Evolutionary conservation across 257 asterid species (phyloP).

Genomic region (Ehretia macrophylla): DNA sequence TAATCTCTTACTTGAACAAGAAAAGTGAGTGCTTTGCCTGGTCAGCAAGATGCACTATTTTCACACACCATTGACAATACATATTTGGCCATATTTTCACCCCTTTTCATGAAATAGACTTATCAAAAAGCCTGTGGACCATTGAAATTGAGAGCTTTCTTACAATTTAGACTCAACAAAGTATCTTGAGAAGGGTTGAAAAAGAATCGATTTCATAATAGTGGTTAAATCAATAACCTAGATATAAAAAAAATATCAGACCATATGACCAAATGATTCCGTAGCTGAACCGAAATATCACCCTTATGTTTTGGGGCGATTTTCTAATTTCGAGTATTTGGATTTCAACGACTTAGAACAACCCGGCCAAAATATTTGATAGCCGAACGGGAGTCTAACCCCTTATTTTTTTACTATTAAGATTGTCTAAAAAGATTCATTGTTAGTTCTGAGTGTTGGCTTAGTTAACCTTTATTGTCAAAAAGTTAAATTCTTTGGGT

Average conservation of each 20-base stretch:
- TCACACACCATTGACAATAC: slow-evolving; percentile 37
- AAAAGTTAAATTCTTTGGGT: slow-evolving; percentile 24
- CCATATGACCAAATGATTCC: no score
- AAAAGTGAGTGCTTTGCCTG: slow-evolving; percentile 39
- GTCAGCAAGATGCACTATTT: slow-evolving; percentile 53
- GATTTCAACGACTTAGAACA: no score
- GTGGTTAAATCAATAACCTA: no score
- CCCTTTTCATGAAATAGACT: slow-evolving; percentile 50
- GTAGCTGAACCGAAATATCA: no score
- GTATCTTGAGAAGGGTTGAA: slow-evolving; percentile 28
- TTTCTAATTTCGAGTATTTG: no score
- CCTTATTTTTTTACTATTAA: not conserved
- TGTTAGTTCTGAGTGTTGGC: slow-evolving; percentile 26
- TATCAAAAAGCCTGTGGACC: slow-evolving; percentile 36
- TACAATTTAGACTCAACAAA: slow-evolving; percentile 29
- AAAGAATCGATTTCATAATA: slow-evolving; percentile 29
- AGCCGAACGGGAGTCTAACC: slow-evolving; percentile 22
- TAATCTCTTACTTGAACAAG: slow-evolving; percentile 17
- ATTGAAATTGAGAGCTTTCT: slow-evolving; percentile 48
- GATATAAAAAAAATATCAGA: no score
- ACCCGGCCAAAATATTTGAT: no score
- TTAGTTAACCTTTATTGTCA: slow-evolving; percentile 25
- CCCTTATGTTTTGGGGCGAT: no score
- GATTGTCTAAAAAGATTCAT: slow-evolving; percentile 40
- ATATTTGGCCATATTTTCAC: slow-evolving; percentile 41